Evolutionary conservation across 163 green algal genomes (phyloP), one percentile per base, ranked within the genome.

Genomic region (Chlamydomonas reinhardtii): DNA sequence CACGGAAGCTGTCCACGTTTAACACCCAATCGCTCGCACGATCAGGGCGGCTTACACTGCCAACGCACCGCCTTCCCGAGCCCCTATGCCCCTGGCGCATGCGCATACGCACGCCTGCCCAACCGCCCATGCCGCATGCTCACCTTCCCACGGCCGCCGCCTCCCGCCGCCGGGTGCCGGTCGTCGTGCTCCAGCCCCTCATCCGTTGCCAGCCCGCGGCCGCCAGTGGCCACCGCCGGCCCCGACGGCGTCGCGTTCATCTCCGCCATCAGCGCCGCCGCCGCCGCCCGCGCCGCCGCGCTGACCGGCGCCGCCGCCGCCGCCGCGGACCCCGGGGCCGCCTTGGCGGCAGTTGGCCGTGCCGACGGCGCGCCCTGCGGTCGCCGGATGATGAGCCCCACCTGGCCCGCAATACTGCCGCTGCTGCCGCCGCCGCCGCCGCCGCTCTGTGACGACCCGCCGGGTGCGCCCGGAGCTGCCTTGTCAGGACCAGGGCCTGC

Each of bases 231-330:
- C 72, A n/a, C n/a, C 32, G 68, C 85, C 52, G 61, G 69, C 37
- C 32, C 54, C 35, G 54, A 74, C 27, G 74, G 69, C 32, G 66
- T 68, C 43, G 76, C 48, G 15, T 76, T 78, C 37, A 88, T 87
- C 35, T 89, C 84, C 34, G 61, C 84, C 69, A 89, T 89, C 66
- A 89, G 62, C 70, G 77, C 77, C 19, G 76, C 84, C 14, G 84
- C 84, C 27, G 76, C 69, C 8, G 84, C 76, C 17, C 59, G 56
- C 1, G 76, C 84, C 20, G 56, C 70, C 29, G 69, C 15, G 39
- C 43, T 89, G 52, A 86, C 79, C 12, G 22, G 31, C 6, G 48
- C 73, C 16, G 65, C 31, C n/a, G 68, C 66, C 76, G 84, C 70
- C 69, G n/a, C 52, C n/a, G 32, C 34, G 20, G 34, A 68, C 56